phyloP scores from a whole-genome alignment of 441 rosid species.

The Mallotus repandus region DNA sequence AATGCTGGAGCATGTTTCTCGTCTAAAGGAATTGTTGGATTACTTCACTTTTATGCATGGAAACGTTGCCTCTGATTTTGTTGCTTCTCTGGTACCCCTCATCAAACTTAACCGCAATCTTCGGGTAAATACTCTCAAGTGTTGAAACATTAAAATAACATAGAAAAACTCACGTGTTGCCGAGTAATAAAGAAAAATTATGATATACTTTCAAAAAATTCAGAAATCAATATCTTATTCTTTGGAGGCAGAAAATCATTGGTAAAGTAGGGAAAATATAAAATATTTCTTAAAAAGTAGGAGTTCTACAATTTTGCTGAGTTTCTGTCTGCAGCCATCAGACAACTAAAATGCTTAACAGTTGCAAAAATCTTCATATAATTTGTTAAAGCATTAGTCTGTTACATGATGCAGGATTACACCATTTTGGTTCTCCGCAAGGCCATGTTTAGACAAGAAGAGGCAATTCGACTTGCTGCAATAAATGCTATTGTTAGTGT shows the following conservation, averaged over 20 bases:
- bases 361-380: neutral
- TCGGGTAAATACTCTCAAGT: constrained; percentile 42
- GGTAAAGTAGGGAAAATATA: neutral
- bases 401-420: constrained; percentile 48
- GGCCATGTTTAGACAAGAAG: constrained; percentile 81
- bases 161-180: neutral
- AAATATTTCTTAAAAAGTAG: neutral
- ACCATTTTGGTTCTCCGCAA: constrained; percentile 69
- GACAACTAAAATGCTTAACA: neutral
- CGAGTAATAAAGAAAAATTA: neutral
- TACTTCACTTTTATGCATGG: constrained; percentile 73
- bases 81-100: constrained; percentile 63
- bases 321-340: neutral
- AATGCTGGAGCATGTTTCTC: constrained; percentile 61
- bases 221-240: neutral
- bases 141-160: neutral
- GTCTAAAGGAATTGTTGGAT: constrained; percentile 77
- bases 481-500: constrained; percentile 54
- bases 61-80: constrained; percentile 56
- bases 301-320: no score
- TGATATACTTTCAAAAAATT: neutral
- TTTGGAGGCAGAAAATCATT: neutral
- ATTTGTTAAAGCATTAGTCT: neutral
- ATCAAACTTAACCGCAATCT: constrained; percentile 61
- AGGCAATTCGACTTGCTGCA: constrained; percentile 68